Evolutionary conservation across 768 basidiomycete genomes (phyloP).

Genomic region (Rhodotorula paludigena): DNA sequence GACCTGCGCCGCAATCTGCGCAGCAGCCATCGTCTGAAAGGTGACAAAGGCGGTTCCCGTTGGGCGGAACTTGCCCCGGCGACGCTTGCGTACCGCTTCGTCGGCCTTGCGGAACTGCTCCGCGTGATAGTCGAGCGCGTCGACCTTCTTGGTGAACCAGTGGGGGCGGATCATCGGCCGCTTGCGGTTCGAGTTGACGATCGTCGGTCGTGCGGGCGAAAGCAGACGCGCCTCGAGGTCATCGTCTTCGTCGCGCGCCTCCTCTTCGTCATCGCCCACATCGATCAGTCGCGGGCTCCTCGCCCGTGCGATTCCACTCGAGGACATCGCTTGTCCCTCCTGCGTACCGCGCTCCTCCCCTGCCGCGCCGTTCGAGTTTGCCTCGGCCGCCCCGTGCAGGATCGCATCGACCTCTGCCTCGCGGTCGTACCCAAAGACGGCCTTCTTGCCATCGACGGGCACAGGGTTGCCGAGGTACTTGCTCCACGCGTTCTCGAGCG

Average conservation of each 20-base stretch:
- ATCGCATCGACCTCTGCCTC: constrained; percentile 49
- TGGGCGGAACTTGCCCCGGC: constrained; percentile 72
- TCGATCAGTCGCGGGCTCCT: constrained; percentile 51
- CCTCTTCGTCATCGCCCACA: constrained; percentile 25
- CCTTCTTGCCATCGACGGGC: constrained; percentile 41
- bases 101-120: constrained; percentile 72
- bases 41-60: constrained; percentile 89
- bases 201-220: constrained; percentile 48
- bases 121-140: constrained; percentile 84
- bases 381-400: constrained; percentile 42
- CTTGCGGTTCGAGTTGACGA: constrained; percentile 50
- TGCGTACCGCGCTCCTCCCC: neutral
- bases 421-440: constrained; percentile 73
- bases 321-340: too few species aligned
- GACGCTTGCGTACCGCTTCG: constrained; percentile 69
- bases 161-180: constrained; percentile 70
- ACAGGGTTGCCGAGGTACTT: constrained; percentile 92
- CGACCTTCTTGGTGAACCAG: constrained; percentile 72
- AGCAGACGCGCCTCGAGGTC: constrained; percentile 49
- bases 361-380: constrained; percentile 50
- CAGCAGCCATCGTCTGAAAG: constrained; percentile 89
- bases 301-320: too few species aligned
- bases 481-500: constrained; percentile 79
- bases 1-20: constrained; percentile 79
- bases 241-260: constrained; percentile 54